Conservation (phyloP, 1,139 yeast species). For the Geotrichum cucujoidarum region DNA sequence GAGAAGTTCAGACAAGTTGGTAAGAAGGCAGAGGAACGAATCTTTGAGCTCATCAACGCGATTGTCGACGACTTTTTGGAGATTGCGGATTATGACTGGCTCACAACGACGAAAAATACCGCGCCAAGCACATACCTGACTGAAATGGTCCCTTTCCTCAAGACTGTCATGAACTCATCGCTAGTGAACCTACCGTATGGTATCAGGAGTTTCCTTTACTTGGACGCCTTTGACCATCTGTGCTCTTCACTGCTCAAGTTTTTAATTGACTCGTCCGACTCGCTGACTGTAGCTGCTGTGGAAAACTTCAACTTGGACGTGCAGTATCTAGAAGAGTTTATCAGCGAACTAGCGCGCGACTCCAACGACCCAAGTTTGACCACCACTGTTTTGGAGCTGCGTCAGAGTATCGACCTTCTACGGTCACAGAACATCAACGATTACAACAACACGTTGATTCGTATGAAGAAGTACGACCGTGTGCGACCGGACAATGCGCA, state of each 20-base stretch:
- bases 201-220: conserved; percentile 71
- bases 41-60: conserved; percentile 63
- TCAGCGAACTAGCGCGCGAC: conserved; percentile 40
- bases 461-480: conserved; percentile 58
- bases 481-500: conserved; percentile 57
- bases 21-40: conserved; percentile 71
- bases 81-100: conserved; percentile 82
- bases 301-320: conserved; percentile 61
- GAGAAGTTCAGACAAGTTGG: conserved; percentile 56
- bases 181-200: conserved; percentile 75
- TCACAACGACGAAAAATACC: conserved; percentile 45
- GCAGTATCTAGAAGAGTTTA: conserved; percentile 51
- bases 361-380: conserved; percentile 35
- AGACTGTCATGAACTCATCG: conserved; percentile 83
- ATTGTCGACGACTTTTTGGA: conserved; percentile 78
- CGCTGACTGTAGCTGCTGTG: conserved; percentile 45
- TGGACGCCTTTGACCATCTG: conserved; percentile 82
- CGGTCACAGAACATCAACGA: conserved; percentile 48
- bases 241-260: conserved; percentile 64
- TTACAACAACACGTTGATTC: conserved; percentile 49
- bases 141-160: conserved; percentile 84
- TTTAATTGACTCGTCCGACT: conserved; percentile 46
- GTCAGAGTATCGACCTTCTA: conserved; percentile 56
- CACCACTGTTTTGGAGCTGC: conserved; percentile 52
- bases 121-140: conserved; percentile 73